Evolutionary conservation across 1,139 yeast species (phyloP).

Genomic region (Lipomyces yarrowii): DNA sequence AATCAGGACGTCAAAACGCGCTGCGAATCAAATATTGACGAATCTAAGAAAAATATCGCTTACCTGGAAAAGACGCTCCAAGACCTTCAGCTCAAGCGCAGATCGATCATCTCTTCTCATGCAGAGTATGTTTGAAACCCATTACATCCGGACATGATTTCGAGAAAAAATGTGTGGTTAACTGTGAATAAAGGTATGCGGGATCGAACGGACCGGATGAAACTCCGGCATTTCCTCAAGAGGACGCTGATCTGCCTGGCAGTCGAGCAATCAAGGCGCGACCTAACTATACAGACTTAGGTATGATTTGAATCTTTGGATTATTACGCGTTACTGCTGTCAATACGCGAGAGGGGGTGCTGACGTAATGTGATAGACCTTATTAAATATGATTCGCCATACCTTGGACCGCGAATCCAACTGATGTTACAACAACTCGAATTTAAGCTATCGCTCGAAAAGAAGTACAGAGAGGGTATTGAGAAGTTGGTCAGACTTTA

Average conservation of each 20-base stretch:
- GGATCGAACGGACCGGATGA: not conserved
- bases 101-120: not conserved
- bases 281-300: conserved; percentile 33
- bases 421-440: conserved; percentile 93
- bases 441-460: conserved; percentile 89
- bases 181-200: not conserved
- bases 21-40: conserved; percentile 88
- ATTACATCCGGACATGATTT: not conserved
- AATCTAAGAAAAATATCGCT: conserved; percentile 87
- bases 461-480: conserved; percentile 89
- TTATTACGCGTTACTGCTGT: conserved; percentile 25
- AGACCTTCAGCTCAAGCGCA: conserved; percentile 51
- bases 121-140: not conserved
- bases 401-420: conserved; percentile 92
- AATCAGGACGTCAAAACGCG: conserved; percentile 84
- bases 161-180: not conserved
- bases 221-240: conserved; percentile 4
- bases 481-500: conserved; percentile 85
- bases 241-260: not conserved
- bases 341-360: not conserved
- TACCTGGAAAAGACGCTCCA: conserved; percentile 78
- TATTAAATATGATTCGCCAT: conserved; percentile 89
- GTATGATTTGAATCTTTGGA: conserved; percentile 15
- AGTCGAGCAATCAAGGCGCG: conserved; percentile 8
- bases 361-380: conserved; percentile 55